These are phyloP conservation scores for Dichomitus squalens DNA, from an alignment of 1,284 basidiomycete species.

Conservation along the genomic window DNA sequence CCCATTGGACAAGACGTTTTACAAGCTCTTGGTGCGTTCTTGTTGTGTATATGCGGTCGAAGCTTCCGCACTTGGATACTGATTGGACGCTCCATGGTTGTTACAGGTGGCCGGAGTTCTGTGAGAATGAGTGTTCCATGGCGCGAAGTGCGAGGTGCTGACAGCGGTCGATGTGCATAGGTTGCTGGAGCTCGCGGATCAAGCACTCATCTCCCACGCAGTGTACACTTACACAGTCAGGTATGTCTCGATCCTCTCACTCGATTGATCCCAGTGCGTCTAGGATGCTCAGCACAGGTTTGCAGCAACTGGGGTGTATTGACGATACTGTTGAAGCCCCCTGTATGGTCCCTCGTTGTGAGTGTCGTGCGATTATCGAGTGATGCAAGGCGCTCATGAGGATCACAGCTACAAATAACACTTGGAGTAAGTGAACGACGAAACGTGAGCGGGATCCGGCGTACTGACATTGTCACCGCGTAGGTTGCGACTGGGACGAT, in stretches of 20 bases:
- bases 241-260: constrained; percentile 14
- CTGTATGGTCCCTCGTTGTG: constrained; percentile 59
- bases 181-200: constrained; percentile 52
- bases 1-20: constrained; percentile 51
- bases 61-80: background rate
- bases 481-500: constrained; percentile 61
- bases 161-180: constrained; percentile 33
- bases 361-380: constrained; percentile 25
- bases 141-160: background rate
- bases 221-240: constrained; percentile 53
- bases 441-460: background rate
- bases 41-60: background rate
- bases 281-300: background rate
- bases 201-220: constrained; percentile 54
- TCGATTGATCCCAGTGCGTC: background rate
- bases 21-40: constrained; percentile 56
- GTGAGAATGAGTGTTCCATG: constrained; percentile 34
- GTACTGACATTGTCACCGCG: constrained; percentile 5
- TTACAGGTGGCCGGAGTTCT: constrained; percentile 49
- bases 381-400: background rate
- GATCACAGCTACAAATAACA: constrained; percentile 54
- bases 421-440: constrained; percentile 49
- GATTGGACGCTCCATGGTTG: too few species aligned
- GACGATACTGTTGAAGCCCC: constrained; percentile 41
- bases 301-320: constrained; percentile 51